Evolutionary conservation across 2,329 filamentous ascomycete genomes (phyloP).

Genomic region (Mollisiaceae sp.): DNA sequence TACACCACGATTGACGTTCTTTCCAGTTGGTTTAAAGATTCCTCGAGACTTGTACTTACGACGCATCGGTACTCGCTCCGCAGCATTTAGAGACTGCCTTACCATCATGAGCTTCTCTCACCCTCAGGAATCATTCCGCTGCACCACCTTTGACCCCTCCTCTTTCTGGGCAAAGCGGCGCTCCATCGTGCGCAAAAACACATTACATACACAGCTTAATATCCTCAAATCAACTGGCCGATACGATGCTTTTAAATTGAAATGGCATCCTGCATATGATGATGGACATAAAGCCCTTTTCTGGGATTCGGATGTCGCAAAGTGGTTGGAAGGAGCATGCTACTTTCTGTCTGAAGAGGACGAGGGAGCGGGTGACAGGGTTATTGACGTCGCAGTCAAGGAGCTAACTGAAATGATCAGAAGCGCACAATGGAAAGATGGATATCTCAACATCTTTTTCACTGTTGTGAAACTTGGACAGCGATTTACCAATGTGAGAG

Average conservation of each 20-base stretch:
- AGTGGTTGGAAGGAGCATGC: conserved; percentile 67
- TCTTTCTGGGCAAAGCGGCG: conserved; percentile 44
- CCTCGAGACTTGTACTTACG: neutral
- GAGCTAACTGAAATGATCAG: conserved; percentile 63
- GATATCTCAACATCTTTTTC: conserved; percentile 67
- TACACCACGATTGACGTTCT: too few species aligned
- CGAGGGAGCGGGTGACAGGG: conserved; percentile 44
- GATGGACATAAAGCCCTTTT: conserved; percentile 50
- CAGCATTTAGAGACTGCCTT: neutral
- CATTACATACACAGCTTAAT: conserved; percentile 57
- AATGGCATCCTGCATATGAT: conserved; percentile 60
- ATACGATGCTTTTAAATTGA: conserved; percentile 61
- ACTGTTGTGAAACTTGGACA: conserved; percentile 61
- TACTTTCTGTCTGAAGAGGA: conserved; percentile 55
- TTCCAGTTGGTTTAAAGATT: neutral
- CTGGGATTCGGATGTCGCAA: conserved; percentile 63
- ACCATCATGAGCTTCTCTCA: conserved; percentile 32
- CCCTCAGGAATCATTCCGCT: conserved; percentile 47
- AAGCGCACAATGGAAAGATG: conserved; percentile 61
- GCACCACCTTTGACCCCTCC: conserved; percentile 45
- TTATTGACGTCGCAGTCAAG: conserved; percentile 54
- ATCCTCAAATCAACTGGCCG: conserved; percentile 59
- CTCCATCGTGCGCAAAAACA: conserved; percentile 48
- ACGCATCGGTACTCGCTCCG: too few species aligned
- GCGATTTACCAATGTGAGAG: conserved; percentile 62